A percentile compares a stretch with the other conserved stretches of the same genome.
Evolutionary conservation across 2,329 filamentous ascomycete species (phyloP).

Genomic region (Pyrenochaeta sp.): DNA sequence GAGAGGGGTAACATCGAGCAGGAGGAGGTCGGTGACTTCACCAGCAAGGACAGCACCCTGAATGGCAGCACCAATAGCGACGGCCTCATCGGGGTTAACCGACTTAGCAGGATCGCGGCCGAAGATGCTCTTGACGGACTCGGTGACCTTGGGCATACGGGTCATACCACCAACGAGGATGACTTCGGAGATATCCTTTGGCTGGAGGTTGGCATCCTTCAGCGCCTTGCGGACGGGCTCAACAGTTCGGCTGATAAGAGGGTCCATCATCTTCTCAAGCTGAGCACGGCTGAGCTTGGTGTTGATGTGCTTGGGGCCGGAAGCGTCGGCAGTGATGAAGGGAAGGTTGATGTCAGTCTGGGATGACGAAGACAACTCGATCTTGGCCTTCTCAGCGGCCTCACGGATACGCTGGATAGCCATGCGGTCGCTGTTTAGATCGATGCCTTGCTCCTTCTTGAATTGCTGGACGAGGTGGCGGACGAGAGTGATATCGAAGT

Average conservation of each 20-base stretch:
- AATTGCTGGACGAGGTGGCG: conserved; percentile 93
- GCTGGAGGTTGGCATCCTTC: conserved; percentile 90
- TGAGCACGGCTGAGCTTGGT: conserved; percentile 90
- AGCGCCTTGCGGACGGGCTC: conserved; percentile 96
- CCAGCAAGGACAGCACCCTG: conserved; percentile 96
- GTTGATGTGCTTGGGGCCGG: conserved; percentile 98
- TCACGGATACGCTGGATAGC: conserved; percentile 99
- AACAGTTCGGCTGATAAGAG: conserved; percentile 83
- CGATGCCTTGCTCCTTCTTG: conserved; percentile 94
- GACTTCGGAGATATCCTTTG: conserved; percentile 96
- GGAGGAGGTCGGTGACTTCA: conserved; percentile 94
- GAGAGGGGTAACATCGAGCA: conserved; percentile 94
- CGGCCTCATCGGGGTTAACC: conserved; percentile 97
- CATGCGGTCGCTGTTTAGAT: conserved; percentile 93
- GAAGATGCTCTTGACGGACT: conserved; percentile 97
- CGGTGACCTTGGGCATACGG: conserved; percentile 97
- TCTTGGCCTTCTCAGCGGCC: conserved; percentile 99
- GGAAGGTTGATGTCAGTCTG: conserved; percentile 98
- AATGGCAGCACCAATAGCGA: conserved; percentile 95
- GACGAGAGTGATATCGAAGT: conserved; percentile 95
- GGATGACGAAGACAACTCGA: conserved; percentile 92
- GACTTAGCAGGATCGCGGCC: conserved; percentile 97
- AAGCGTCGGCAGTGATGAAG: conserved; percentile 96
- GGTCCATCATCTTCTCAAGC: conserved; percentile 91
- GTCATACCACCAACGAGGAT: conserved; percentile 99